phyloP scores from a whole-genome alignment of 345 rosid species.

The Bruguiera gymnorhiza region DNA sequence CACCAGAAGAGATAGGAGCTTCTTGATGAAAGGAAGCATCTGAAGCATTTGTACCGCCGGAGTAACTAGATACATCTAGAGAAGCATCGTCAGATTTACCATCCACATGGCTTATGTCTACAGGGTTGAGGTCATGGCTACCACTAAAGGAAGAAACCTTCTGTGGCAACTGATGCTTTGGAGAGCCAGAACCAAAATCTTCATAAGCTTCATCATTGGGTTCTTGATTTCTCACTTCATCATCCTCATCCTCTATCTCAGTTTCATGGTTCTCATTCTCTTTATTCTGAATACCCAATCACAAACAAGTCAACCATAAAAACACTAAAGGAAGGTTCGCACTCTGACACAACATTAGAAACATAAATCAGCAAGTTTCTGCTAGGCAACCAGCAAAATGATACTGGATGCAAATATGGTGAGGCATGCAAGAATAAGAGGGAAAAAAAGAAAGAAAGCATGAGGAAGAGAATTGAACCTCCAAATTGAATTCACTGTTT shows the following conservation, averaged over 20 bases:
- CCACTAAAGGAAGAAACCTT: conserved; percentile 35
- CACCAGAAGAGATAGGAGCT: conserved; percentile 44
- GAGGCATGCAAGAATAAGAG: not conserved
- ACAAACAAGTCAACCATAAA: conserved; percentile 7
- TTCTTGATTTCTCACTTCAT: conserved; percentile 23
- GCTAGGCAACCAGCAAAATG: not conserved
- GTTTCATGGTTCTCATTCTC: conserved; percentile 24
- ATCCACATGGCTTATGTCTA: conserved; percentile 28
- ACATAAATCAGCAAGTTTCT: not conserved
- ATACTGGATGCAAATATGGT: not conserved
- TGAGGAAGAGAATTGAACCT: conserved; percentile 13
- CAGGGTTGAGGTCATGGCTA: conserved; percentile 29
- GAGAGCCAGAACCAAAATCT: conserved; percentile 32
- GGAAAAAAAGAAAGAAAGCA: too few species aligned
- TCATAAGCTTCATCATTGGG: conserved; percentile 29
- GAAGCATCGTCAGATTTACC: conserved; percentile 44
- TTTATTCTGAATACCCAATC: conserved; percentile 30
- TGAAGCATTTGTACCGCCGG: conserved; percentile 32
- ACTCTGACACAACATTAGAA: not conserved
- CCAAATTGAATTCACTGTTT: conserved; percentile 7
- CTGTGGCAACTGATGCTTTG: conserved; percentile 31
- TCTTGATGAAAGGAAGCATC: conserved; percentile 42
- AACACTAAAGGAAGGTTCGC: not conserved
- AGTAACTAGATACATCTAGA: conserved; percentile 30
- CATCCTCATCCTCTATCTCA: conserved; percentile 30